Evolutionary conservation across 495 filamentous ascomycete genomes (phyloP).

Genomic region (Penicillium robsamsonii): DNA sequence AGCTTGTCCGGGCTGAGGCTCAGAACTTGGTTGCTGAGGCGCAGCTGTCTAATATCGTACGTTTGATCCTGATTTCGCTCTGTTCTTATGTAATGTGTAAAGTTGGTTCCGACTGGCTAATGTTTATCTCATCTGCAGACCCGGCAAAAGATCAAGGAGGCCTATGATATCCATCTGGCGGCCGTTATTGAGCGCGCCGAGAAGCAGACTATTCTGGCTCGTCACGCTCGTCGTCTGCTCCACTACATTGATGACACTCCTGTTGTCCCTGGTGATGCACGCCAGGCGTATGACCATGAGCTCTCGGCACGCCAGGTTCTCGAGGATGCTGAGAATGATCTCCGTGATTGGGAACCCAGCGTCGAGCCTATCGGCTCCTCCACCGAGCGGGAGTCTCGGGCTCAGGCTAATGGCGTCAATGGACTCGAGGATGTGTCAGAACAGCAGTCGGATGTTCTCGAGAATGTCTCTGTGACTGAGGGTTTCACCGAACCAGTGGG

Average conservation of each 20-base stretch:
- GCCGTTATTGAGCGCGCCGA: conserved; percentile 92
- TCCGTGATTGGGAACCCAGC: conserved; percentile 63
- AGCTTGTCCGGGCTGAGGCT: conserved; percentile 91
- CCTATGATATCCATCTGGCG: conserved; percentile 80
- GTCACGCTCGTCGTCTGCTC: conserved; percentile 80
- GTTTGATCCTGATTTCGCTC: conserved; percentile 6
- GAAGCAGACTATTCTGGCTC: conserved; percentile 91
- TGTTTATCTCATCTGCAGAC: conserved; percentile 52
- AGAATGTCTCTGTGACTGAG: background rate
- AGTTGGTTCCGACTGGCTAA: conserved; percentile 8
- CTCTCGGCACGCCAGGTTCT: conserved; percentile 73
- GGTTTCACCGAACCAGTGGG: conserved; percentile 7
- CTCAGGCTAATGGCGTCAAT: conserved; percentile 1
- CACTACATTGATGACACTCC: conserved; percentile 89
- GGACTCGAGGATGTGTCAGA: conserved; percentile 3
- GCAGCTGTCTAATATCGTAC: conserved; percentile 88
- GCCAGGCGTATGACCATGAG: conserved; percentile 61
- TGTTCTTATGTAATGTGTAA: background rate
- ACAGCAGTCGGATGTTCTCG: conserved; percentile 3
- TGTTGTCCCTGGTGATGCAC: conserved; percentile 79
- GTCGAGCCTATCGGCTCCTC: conserved; percentile 20
- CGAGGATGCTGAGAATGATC: conserved; percentile 89
- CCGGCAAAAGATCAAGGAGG: conserved; percentile 88
- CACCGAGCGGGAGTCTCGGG: background rate
- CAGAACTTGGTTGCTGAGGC: conserved; percentile 95